Conservation (phyloP, 169 alveolate species). For the Plasmodium inui region DNA sequence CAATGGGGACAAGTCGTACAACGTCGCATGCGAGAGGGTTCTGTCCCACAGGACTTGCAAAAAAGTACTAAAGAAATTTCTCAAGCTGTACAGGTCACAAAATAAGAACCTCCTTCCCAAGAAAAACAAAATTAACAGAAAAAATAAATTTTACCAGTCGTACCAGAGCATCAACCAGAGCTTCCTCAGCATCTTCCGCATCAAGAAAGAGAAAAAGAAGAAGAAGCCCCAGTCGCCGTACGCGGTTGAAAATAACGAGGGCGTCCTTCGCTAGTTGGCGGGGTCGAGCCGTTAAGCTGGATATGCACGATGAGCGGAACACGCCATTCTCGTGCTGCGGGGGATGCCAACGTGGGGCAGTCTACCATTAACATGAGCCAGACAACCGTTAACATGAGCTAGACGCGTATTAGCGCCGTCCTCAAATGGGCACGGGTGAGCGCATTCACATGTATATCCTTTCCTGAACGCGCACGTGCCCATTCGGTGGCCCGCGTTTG, state of each 20-base stretch:
- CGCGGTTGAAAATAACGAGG: constrained; percentile 9
- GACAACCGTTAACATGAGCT: neutral
- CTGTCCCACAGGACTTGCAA: constrained; percentile 69
- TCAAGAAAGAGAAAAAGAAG: constrained; percentile 55
- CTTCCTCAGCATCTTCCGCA: constrained; percentile 58
- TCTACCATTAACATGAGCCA: neutral
- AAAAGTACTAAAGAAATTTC: constrained; percentile 63
- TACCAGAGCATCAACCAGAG: constrained; percentile 72
- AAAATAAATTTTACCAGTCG: constrained; percentile 60
- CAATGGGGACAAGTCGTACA: constrained; percentile 73
- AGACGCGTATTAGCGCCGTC: neutral
- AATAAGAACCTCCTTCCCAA: constrained; percentile 61
- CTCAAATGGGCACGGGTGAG: neutral
- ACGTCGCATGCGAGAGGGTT: constrained; percentile 76
- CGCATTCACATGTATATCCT: neutral
- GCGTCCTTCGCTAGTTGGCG: neutral
- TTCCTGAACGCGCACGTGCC: neutral
- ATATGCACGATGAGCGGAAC: neutral
- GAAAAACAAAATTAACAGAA: constrained; percentile 58
- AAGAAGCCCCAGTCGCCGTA: neutral
- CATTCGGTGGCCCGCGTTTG: neutral
- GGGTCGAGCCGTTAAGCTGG: neutral
- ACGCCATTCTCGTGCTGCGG: neutral
- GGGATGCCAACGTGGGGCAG: neutral
- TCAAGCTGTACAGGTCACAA: constrained; percentile 70